Evolutionary conservation across 148 eudicot genomes (phyloP).

Genomic region (Nyssa sinensis): DNA sequence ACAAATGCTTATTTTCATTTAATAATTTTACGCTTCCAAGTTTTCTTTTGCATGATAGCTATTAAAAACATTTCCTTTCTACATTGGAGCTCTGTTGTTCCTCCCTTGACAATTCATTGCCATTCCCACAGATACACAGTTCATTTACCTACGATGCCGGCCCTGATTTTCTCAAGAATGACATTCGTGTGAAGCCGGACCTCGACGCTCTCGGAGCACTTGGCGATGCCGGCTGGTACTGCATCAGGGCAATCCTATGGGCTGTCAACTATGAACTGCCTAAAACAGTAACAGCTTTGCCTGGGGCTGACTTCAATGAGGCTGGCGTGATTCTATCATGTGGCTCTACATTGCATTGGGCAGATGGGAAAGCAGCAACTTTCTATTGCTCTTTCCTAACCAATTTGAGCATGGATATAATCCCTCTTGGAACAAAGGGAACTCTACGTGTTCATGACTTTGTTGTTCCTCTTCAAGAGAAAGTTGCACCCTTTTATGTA

Average conservation of each 20-base stretch:
- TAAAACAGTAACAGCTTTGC: conserved; percentile 38
- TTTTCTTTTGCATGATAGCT: no score
- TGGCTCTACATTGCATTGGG: conserved; percentile 50
- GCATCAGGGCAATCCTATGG: conserved; percentile 48
- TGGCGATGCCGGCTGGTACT: conserved; percentile 59
- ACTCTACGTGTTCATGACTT: conserved; percentile 41
- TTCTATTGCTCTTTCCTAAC: conserved; percentile 51
- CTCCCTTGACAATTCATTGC: no score
- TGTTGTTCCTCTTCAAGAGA: conserved; percentile 35
- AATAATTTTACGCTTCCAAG: no score
- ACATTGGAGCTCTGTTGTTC: no score
- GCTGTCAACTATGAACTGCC: conserved; percentile 46
- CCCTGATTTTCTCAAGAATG: conserved; percentile 36
- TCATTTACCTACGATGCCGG: conserved; percentile 29
- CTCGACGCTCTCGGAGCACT: conserved; percentile 56
- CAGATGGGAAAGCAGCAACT: conserved; percentile 39
- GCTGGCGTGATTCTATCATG: conserved; percentile 44
- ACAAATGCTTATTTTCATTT: no score
- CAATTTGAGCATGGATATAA: conserved; percentile 42
- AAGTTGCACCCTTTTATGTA: conserved; percentile 26
- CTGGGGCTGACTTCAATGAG: conserved; percentile 28
- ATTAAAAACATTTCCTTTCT: no score
- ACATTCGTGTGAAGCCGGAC: conserved; percentile 56
- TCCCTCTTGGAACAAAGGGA: conserved; percentile 45
- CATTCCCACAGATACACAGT: conserved; percentile 36